Conservation (phyloP, 106 monocot genomes). For the Acorus calamus region DNA sequence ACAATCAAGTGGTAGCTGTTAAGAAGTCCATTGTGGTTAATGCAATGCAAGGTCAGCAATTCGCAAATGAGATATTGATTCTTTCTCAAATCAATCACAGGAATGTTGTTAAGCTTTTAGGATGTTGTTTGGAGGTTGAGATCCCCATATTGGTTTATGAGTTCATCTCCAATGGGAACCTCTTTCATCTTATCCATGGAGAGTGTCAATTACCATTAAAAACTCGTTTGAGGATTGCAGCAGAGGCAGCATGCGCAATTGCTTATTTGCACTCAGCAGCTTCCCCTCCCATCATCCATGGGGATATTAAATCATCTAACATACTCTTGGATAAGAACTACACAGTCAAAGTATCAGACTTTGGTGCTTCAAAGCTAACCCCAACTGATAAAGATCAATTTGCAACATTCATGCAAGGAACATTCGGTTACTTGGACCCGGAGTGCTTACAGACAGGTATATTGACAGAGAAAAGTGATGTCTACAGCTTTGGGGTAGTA, state of each 20-base stretch:
- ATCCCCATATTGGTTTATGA: constrained; percentile 32
- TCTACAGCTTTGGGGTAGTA: constrained; percentile 7
- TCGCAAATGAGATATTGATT: constrained; percentile 26
- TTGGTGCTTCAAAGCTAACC: constrained; percentile 1
- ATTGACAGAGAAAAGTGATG: constrained; percentile 7
- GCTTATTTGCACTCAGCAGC: constrained; percentile 22
- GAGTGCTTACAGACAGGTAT: background rate
- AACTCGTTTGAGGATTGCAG: constrained; percentile 15
- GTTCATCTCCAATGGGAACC: constrained; percentile 17
- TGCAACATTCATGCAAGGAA: constrained; percentile 1
- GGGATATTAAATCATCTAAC: constrained; percentile 7
- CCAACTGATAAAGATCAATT: background rate
- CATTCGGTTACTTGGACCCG: constrained; percentile 2
- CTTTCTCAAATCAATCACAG: constrained; percentile 21
- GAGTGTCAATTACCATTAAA: background rate
- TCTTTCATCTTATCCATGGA: constrained; percentile 11
- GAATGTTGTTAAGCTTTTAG: constrained; percentile 20
- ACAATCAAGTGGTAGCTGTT: constrained; percentile 10
- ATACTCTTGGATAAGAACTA: background rate
- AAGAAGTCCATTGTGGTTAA: constrained; percentile 13
- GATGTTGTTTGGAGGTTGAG: constrained; percentile 24
- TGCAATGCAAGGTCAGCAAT: constrained; percentile 16
- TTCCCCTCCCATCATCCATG: background rate
- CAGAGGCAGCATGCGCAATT: constrained; percentile 20
- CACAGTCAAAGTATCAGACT: constrained; percentile 1